Conservation (phyloP, 202 grass and related monocot genomes). For the Brachypodium distachyon region DNA sequence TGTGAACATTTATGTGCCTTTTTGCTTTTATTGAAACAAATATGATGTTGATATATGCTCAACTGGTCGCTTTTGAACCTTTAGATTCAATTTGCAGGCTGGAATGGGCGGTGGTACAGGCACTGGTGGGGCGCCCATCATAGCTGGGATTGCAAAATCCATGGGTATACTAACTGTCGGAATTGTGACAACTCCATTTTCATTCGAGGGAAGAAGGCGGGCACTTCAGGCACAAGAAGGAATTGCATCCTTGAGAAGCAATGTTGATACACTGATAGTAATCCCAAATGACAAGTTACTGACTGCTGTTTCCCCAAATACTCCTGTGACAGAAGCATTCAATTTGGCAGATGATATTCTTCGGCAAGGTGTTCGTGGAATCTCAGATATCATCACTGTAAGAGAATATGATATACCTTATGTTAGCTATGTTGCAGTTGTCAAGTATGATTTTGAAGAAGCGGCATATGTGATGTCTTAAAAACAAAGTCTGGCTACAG, state of each 20-base stretch:
- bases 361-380: conserved; percentile 82
- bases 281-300: conserved; percentile 98
- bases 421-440: neutral
- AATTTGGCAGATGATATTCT: conserved; percentile 99
- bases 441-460: neutral
- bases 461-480: neutral
- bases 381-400: conserved; percentile 65
- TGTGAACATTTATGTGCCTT: neutral
- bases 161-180: conserved; percentile 95
- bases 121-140: conserved; percentile 76
- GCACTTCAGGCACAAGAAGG: conserved; percentile 96
- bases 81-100: conserved; percentile 41
- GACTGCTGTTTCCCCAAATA: conserved; percentile 84
- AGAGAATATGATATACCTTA: neutral
- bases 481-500: neutral
- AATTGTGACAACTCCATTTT: conserved; percentile 91
- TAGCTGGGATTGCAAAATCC: conserved; percentile 82
- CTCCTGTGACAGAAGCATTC: conserved; percentile 91
- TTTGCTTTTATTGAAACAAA: neutral
- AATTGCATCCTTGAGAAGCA: conserved; percentile 77
- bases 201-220: conserved; percentile 87
- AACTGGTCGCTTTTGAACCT: neutral
- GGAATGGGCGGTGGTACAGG: conserved; percentile 97
- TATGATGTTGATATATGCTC: neutral
- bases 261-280: conserved; percentile 96